Evolutionary conservation across 306 rosid genomes (phyloP).

Genomic region (Lablab purpureus): DNA sequence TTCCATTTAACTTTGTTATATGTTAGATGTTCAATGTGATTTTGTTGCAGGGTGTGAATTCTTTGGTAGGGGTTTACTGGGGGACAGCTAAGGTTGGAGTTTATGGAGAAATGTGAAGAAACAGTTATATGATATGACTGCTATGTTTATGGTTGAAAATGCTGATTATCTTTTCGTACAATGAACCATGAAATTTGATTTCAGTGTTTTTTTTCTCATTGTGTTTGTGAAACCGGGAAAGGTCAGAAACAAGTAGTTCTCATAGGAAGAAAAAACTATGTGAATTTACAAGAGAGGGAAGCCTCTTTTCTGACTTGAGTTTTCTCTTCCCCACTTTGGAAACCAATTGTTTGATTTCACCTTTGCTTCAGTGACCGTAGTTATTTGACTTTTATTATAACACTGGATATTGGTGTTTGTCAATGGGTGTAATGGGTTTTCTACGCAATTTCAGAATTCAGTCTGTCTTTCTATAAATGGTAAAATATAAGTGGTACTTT

Average conservation of each 20-base stretch:
- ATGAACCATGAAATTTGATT: background rate
- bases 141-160: constrained; percentile 22
- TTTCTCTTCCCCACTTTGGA: background rate
- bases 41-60: constrained; percentile 10
- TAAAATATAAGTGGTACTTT: constrained; percentile 5
- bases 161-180: constrained; percentile 5
- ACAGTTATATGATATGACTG: background rate
- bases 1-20: constrained; percentile 10
- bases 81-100: constrained; percentile 2
- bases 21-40: constrained; percentile 31
- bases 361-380: background rate
- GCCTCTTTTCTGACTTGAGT: background rate
- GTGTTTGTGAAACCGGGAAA: constrained; percentile 18
- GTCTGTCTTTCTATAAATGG: constrained; percentile 3
- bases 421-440: constrained; percentile 11
- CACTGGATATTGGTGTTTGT: constrained; percentile 1
- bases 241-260: background rate
- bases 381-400: background rate
- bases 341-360: background rate
- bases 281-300: background rate
- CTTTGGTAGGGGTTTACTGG: background rate
- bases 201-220: constrained; percentile 5
- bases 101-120: background rate
- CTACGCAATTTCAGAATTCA: background rate
- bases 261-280: constrained; percentile 2